Conservation (phyloP, 768 basidiomycete genomes). For the Boletus patriciae region DNA sequence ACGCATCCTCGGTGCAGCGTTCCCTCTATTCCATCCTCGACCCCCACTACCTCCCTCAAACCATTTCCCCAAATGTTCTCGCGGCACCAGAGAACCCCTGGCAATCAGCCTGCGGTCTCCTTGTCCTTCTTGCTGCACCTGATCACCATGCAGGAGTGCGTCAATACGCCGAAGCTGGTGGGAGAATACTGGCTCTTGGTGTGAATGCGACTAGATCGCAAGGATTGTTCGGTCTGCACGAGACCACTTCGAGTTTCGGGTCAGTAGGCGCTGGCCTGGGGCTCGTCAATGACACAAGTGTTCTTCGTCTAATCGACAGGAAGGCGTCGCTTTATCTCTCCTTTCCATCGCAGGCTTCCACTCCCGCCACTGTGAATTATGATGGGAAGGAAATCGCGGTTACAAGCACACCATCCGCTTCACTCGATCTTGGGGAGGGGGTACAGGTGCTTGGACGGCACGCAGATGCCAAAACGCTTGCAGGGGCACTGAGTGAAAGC, state of each 20-base stretch:
- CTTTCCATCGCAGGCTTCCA: conserved; percentile 22
- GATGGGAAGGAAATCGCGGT: conserved; percentile 1
- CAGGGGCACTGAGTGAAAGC: conserved; percentile 27
- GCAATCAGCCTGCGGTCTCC: conserved; percentile 69
- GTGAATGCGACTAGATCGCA: conserved; percentile 56
- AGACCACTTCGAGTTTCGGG: conserved; percentile 42
- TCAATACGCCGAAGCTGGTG: conserved; percentile 65
- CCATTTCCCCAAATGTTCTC: conserved; percentile 57
- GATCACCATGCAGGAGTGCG: conserved; percentile 47
- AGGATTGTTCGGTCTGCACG: conserved; percentile 33
- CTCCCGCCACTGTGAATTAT: conserved; percentile 9
- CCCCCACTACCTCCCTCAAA: conserved; percentile 78
- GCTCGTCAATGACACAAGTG: conserved; percentile 29
- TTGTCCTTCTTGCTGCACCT: conserved; percentile 71
- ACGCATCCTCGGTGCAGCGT: conserved; percentile 44
- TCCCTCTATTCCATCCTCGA: conserved; percentile 59
- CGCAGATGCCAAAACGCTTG: conserved; percentile 13
- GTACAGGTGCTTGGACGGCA: conserved; percentile 21
- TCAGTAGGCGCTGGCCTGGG: conserved; percentile 34
- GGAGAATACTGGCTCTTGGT: conserved; percentile 67
- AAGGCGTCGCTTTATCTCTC: conserved; percentile 25
- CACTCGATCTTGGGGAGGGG: conserved; percentile 19
- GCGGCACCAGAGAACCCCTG: conserved; percentile 69
- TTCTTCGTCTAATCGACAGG: conserved; percentile 29
- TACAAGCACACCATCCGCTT: conserved; percentile 15